Evolutionary conservation across 2,329 filamentous ascomycete species (phyloP).

Genomic region (Claviceps fusiformis): DNA sequence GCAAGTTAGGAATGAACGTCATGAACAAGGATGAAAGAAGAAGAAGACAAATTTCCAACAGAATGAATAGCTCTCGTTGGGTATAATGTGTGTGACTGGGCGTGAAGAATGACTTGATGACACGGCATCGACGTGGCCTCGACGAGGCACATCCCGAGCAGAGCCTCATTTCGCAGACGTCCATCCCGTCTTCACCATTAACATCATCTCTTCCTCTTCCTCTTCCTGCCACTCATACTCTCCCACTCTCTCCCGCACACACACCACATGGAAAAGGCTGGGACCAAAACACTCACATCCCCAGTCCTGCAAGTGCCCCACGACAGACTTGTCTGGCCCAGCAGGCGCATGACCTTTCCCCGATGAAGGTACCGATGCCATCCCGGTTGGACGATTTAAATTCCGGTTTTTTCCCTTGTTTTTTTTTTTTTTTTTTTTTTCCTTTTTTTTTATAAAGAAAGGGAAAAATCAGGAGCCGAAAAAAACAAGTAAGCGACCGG

Average conservation of each 20-base stretch:
- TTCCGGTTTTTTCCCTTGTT: too few relatives aligned
- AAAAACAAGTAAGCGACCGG: background rate
- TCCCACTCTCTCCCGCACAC: too few relatives aligned
- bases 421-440: too few relatives aligned
- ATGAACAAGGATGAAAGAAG: background rate
- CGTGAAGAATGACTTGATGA: background rate
- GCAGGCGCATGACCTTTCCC: slow-evolving; percentile 8
- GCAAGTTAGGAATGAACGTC: background rate
- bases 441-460: too few relatives aligned
- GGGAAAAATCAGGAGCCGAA: too few relatives aligned
- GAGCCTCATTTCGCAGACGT: too few relatives aligned
- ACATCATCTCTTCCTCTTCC: background rate
- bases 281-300: slow-evolving; percentile 27
- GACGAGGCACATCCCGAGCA: background rate
- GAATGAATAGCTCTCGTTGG: too few relatives aligned
- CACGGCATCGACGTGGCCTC: background rate
- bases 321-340: slow-evolving; percentile 17
- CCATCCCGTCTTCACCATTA: too few relatives aligned
- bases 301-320: slow-evolving; percentile 29
- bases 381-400: background rate
- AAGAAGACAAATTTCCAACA: too few relatives aligned
- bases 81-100: background rate
- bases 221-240: background rate
- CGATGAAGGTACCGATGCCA: background rate
- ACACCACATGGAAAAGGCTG: background rate